These are phyloP conservation scores for Lentithecium fluviatile DNA, from an alignment of 495 filamentous ascomycete species.

Conservation along the genomic window DNA sequence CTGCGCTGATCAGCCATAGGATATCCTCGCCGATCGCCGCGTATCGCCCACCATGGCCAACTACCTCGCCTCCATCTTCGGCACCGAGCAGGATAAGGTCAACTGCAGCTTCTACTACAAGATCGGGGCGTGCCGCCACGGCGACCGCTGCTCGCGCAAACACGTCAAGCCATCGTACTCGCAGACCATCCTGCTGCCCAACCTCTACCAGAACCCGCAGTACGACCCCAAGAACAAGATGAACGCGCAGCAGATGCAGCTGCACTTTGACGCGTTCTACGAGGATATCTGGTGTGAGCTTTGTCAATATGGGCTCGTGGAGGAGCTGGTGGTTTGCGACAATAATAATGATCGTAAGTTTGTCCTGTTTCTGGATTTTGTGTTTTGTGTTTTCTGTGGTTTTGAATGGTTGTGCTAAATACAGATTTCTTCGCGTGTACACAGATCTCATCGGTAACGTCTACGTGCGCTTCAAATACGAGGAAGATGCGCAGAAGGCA, in stretches of 20 bases:
- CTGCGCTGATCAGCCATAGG: background rate
- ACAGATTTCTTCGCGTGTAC: no score
- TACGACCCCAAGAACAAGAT: conserved; percentile 97
- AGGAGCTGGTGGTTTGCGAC: conserved; percentile 53
- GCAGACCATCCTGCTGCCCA: conserved; percentile 95
- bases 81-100: conserved; percentile 96
- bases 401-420: no score
- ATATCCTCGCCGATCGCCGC: no score
- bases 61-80: conserved; percentile 99
- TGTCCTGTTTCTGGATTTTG: conserved; percentile 4
- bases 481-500: conserved; percentile 88
- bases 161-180: conserved; percentile 98
- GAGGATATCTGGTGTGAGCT: conserved; percentile 99
- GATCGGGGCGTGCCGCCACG: conserved; percentile 97
- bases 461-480: conserved; percentile 99
- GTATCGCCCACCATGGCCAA: conserved; percentile 65
- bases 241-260: conserved; percentile 90
- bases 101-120: conserved; percentile 90
- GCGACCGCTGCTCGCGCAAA: conserved; percentile 95
- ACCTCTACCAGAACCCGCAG: conserved; percentile 98
- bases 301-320: conserved; percentile 52
- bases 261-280: conserved; percentile 99
- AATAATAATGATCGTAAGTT: conserved; percentile 90
- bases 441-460: conserved; percentile 97
- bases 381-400: no score